Evolutionary conservation across 805 yeast species (phyloP).

Genomic region (Candida krabiensis): DNA sequence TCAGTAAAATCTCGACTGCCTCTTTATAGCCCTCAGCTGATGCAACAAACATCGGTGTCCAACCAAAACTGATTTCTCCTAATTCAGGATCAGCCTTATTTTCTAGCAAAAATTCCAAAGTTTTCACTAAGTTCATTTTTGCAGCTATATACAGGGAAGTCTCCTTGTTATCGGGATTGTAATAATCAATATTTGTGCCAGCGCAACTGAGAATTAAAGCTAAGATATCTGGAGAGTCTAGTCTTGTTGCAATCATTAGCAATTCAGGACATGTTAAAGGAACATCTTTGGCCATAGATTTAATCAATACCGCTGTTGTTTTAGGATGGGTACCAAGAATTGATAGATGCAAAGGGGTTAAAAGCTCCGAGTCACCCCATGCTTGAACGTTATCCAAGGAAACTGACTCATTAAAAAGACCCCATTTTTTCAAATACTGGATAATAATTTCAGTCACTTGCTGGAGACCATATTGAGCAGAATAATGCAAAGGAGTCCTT

Average conservation of each 20-base stretch:
- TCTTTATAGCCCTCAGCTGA: slow-evolving; percentile 77
- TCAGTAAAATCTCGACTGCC: slow-evolving; percentile 55
- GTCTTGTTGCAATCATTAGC: slow-evolving; percentile 65
- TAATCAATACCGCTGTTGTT: slow-evolving; percentile 62
- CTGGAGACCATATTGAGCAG: slow-evolving; percentile 81
- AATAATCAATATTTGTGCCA: slow-evolving; percentile 63
- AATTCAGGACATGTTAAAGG: slow-evolving; percentile 53
- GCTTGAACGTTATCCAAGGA: slow-evolving; percentile 54
- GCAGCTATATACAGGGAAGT: slow-evolving; percentile 83
- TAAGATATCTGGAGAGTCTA: slow-evolving; percentile 59
- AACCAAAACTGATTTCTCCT: slow-evolving; percentile 76
- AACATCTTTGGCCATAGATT: slow-evolving; percentile 38
- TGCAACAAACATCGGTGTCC: slow-evolving; percentile 93
- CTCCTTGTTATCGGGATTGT: slow-evolving; percentile 62
- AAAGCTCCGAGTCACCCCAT: slow-evolving; percentile 79
- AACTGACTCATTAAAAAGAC: slow-evolving; percentile 45
- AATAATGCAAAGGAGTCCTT: slow-evolving; percentile 87
- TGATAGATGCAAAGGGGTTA: slow-evolving; percentile 82
- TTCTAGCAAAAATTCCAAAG: slow-evolving; percentile 55
- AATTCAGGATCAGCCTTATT: slow-evolving; percentile 73
- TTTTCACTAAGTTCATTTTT: slow-evolving; percentile 53
- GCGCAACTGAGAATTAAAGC: slow-evolving; percentile 51
- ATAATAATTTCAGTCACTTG: slow-evolving; percentile 60
- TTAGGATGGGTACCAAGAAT: slow-evolving; percentile 80
- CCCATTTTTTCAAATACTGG: slow-evolving; percentile 58